Evolutionary conservation across 176 grass and related monocot species (phyloP), one percentile per base, ranked within the genome.

Genomic region (Musa beccarii): DNA sequence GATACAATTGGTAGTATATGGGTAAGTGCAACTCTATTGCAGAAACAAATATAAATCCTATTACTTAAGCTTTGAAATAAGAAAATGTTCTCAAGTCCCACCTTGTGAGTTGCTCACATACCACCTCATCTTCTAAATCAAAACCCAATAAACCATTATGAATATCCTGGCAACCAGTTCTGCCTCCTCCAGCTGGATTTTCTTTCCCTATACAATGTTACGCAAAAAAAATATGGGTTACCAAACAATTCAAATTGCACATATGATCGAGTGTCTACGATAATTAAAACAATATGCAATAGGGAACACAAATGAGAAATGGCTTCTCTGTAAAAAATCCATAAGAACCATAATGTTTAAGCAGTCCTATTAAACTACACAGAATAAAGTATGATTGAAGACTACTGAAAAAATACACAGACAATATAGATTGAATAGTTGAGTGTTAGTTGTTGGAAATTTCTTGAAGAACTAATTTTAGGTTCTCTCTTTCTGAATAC

Each of bases 31-130:
- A 43, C 34, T 43, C 4, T 43, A 5, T 43, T 43, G 34, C 34
- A 43, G 34, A 0, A 43, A 43, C 34, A 43, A 43, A 43, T 43
- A 43, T 43, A 43, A 43, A 6, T 43, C 34, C 4, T 6, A 43
- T 6, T 43, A 5, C 34, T 43, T 43, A 6, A 43, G 34, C 4
- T 22, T 13, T 11, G 20, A 72, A 67, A 29, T 22, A 24, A 78
- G 3, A 62, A 79, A 34, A 22, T 23, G 34, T 43, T 6, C 34
- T 43, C 34, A 43, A 43, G 34, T 43, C 34, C 24, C 53, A 99
- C 95, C 95, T 99, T 72, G 95, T 92, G 76, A 99, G 89, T 76
- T 99, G 91, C 71, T 99, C 95, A 6, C 91, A 91, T 2, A 99
- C 86, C 11, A 99, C 86, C 84, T 99, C 95, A 84, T 99, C 91